Conservation (phyloP, 2,329 filamentous ascomycete species). For the Diaporthe nobilis region DNA sequence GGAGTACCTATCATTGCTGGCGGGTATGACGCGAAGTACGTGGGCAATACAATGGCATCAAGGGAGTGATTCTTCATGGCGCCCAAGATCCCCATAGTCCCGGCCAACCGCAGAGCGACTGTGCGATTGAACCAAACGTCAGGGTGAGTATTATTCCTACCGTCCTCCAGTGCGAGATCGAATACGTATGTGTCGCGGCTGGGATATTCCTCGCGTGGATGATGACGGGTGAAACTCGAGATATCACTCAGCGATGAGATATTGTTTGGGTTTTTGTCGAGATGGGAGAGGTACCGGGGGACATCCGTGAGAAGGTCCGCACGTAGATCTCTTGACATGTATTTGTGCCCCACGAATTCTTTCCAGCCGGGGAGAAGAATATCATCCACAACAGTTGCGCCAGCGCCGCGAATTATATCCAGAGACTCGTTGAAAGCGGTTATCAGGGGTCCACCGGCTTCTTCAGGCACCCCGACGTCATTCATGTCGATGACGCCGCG, state of each 20-base stretch:
- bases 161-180: conserved; percentile 66
- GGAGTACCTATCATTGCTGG: conserved; percentile 27
- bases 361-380: conserved; percentile 69
- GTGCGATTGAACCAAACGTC: conserved; percentile 73
- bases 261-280: conserved; percentile 71
- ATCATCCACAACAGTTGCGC: conserved; percentile 64
- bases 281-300: conserved; percentile 66
- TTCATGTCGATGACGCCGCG: conserved; percentile 65
- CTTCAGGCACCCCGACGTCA: conserved; percentile 20
- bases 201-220: conserved; percentile 69
- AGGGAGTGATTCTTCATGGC: conserved; percentile 69
- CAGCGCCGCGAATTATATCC: conserved; percentile 64
- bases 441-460: conserved; percentile 47
- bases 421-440: conserved; percentile 70
- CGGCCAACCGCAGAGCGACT: conserved; percentile 64
- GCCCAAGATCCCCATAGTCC: conserved; percentile 70
- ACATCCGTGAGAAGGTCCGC: conserved; percentile 72
- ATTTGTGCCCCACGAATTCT: conserved; percentile 50
- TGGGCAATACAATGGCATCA: conserved; percentile 74
- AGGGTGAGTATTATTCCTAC: conserved; percentile 67
- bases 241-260: conserved; percentile 66
- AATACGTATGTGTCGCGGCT: conserved; percentile 69
- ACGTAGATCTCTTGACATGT: conserved; percentile 61
- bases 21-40: conserved; percentile 45
- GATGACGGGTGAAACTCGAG: conserved; percentile 67